These are phyloP conservation scores for Gonapodya sp. DNA, from an alignment of 192 early-diverging fungal genomes.

Conservation along the genomic window DNA sequence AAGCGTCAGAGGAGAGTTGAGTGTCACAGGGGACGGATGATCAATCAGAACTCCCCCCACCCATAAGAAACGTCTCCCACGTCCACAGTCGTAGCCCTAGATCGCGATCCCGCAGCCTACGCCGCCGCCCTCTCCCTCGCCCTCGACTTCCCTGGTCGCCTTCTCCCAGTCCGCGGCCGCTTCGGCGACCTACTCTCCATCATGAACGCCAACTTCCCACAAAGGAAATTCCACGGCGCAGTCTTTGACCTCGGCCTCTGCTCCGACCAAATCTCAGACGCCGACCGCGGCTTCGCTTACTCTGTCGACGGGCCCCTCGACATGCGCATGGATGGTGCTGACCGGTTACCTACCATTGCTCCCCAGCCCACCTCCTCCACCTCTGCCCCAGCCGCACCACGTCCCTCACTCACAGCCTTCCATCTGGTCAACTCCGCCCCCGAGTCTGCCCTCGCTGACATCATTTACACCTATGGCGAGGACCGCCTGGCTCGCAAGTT, in stretches of 20 bases:
- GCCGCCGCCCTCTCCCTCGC: conserved; percentile 41
- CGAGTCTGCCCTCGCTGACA: conserved; percentile 44
- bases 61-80: conserved; percentile 16
- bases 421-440: conserved; percentile 26
- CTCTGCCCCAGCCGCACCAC: background rate
- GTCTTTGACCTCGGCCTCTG: conserved; percentile 68
- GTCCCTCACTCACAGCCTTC: background rate
- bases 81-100: conserved; percentile 56
- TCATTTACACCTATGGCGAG: conserved; percentile 56
- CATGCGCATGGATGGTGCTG: conserved; percentile 58
- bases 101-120: conserved; percentile 59
- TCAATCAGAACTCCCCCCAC: background rate
- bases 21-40: background rate
- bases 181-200: conserved; percentile 45
- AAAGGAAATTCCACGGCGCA: conserved; percentile 53
- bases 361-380: conserved; percentile 55
- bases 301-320: conserved; percentile 56
- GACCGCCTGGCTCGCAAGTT: conserved; percentile 51
- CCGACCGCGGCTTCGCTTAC: conserved; percentile 61
- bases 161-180: conserved; percentile 44
- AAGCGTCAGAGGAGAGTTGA: conserved; percentile 12
- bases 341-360: conserved; percentile 28
- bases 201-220: conserved; percentile 22
- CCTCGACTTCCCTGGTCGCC: conserved; percentile 24
- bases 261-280: conserved; percentile 54